These are phyloP conservation scores for Colletotrichum sojae DNA, from an alignment of 2,329 filamentous ascomycete genomes.

Conservation along the genomic window DNA sequence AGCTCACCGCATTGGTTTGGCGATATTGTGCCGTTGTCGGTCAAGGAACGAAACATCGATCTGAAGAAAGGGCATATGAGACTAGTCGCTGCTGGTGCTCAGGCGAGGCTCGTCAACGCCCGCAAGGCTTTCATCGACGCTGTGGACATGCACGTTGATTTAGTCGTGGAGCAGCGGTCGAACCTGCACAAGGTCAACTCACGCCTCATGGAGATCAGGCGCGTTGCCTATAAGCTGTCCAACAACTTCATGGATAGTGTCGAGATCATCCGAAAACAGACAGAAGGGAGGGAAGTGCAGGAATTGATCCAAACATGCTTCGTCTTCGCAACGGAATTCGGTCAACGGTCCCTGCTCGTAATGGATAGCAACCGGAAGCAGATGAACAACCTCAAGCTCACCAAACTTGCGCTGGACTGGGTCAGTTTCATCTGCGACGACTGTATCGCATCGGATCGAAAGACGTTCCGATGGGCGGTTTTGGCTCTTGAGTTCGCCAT, in stretches of 20 bases:
- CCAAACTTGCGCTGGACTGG: constrained; percentile 95
- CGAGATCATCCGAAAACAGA: constrained; percentile 90
- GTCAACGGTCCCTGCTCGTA: constrained; percentile 92
- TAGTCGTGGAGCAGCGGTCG: constrained; percentile 91
- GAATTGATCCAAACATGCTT: constrained; percentile 98
- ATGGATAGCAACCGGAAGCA: constrained; percentile 96
- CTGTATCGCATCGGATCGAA: constrained; percentile 92
- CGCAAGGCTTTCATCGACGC: constrained; percentile 81
- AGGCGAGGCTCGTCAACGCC: constrained; percentile 83
- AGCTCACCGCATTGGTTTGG: constrained; percentile 86
- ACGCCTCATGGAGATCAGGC: constrained; percentile 93
- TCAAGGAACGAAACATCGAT: constrained; percentile 85
- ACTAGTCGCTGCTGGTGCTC: constrained; percentile 89
- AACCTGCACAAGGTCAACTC: constrained; percentile 94
- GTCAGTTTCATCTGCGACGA: constrained; percentile 98
- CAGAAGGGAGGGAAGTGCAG: constrained; percentile 86
- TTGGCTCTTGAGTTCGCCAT: constrained; percentile 96
- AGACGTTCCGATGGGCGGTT: constrained; percentile 98
- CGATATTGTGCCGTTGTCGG: constrained; percentile 76
- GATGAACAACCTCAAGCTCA: constrained; percentile 97
- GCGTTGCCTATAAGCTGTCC: constrained; percentile 94
- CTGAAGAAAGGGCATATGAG: constrained; percentile 89
- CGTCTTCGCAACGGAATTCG: constrained; percentile 98
- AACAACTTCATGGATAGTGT: constrained; percentile 99
- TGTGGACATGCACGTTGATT: constrained; percentile 88